These are phyloP conservation scores for Acanthamoeba lenticulata DNA, from an alignment of 208 protist species.

Conservation along the genomic window DNA sequence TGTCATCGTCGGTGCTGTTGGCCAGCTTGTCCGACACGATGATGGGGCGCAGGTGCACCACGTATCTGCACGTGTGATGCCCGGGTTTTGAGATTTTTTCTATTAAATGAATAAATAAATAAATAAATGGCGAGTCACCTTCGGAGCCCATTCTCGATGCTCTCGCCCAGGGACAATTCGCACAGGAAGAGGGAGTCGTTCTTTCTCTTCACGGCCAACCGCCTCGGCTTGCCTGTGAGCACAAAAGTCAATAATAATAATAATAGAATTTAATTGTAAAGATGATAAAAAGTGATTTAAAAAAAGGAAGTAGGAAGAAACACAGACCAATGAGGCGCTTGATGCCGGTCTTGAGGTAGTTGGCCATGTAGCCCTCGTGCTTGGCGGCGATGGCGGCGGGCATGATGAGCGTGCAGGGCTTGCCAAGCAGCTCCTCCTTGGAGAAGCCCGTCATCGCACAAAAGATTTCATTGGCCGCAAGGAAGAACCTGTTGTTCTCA, in stretches of 20 bases:
- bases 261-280: not conserved
- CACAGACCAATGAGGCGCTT: not conserved
- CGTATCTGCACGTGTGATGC: not conserved
- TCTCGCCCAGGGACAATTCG: slow-evolving; percentile 21
- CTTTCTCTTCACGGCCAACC: not conserved
- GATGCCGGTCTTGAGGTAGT: slow-evolving; percentile 52
- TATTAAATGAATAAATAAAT: not conserved
- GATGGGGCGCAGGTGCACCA: slow-evolving; percentile 39
- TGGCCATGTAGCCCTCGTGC: slow-evolving; percentile 36
- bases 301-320: not conserved
- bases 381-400: slow-evolving; percentile 29
- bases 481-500: not conserved
- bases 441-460: slow-evolving; percentile 41
- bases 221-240: not conserved
- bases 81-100: no score
- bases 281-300: no score
- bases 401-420: slow-evolving; percentile 46
- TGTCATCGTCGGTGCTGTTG: slow-evolving; percentile 27
- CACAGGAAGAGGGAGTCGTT: slow-evolving; percentile 48
- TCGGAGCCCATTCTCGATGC: not conserved
- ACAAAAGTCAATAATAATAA: not conserved
- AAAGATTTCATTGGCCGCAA: slow-evolving; percentile 47
- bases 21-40: slow-evolving; percentile 47
- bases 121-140: not conserved
- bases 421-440: slow-evolving; percentile 32